Evolutionary conservation across 2,329 filamentous ascomycete genomes (phyloP).

Genomic region (Exophiala dermatitidis): DNA sequence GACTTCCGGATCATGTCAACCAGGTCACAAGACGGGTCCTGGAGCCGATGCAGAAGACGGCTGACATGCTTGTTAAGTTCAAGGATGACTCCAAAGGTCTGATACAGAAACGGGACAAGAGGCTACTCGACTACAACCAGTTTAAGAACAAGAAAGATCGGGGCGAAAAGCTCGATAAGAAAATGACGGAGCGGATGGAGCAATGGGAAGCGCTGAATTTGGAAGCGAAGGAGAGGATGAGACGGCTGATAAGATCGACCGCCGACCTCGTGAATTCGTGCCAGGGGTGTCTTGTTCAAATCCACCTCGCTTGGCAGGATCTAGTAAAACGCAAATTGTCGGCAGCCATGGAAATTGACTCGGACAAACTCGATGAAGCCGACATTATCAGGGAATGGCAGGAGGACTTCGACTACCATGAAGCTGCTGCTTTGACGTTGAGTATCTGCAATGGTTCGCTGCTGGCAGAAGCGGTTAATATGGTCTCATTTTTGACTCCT

Average conservation of each 20-base stretch:
- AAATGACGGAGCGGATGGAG: slow-evolving; percentile 73
- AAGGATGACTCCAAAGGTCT: slow-evolving; percentile 60
- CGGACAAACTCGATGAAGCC: slow-evolving; percentile 58
- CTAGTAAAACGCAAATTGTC: slow-evolving; percentile 60
- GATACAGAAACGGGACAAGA: slow-evolving; percentile 91
- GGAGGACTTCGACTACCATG: slow-evolving; percentile 68
- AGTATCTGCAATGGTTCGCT: slow-evolving; percentile 68
- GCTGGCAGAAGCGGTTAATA: slow-evolving; percentile 52
- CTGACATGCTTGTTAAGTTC: slow-evolving; percentile 23
- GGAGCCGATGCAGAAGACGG: slow-evolving; percentile 10
- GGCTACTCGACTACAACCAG: slow-evolving; percentile 80
- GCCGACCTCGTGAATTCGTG: slow-evolving; percentile 78
- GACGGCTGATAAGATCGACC: slow-evolving; percentile 72
- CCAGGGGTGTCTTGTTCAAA: slow-evolving; percentile 72
- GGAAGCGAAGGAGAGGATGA: slow-evolving; percentile 84
- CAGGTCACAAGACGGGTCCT: slow-evolving; percentile 33
- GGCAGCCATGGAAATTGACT: slow-evolving; percentile 61
- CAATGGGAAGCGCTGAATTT: slow-evolving; percentile 89
- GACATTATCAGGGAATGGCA: slow-evolving; percentile 73
- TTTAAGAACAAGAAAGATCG: slow-evolving; percentile 68
- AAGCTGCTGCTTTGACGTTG: slow-evolving; percentile 63
- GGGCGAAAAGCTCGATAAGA: slow-evolving; percentile 81
- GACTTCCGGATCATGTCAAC: slow-evolving; percentile 70
- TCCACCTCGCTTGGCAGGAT: slow-evolving; percentile 75
- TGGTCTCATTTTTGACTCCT: slow-evolving; percentile 55